Evolutionary conservation across 176 grass and related monocot genomes (phyloP), one percentile per base, ranked within the genome.

Genomic region (Zizania latifolia): DNA sequence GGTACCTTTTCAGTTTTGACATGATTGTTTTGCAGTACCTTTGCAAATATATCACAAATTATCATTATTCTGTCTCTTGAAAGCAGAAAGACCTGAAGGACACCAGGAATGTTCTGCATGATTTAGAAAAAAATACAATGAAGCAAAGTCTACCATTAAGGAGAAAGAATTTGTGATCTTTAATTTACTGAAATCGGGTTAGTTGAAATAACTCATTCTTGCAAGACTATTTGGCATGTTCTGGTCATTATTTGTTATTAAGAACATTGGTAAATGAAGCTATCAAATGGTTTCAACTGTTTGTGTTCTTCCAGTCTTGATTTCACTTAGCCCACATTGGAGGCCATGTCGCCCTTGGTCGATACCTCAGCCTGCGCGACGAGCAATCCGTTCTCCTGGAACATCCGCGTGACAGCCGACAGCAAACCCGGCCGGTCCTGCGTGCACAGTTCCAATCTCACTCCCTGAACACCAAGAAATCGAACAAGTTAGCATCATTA

Each of bases 111-210:
- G 72, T 85, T 81, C 74, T 99, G 59, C 72, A 86, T 68, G 96
- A 95, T 78, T 65, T 99, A 70, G 89, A 99, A 95, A 94, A 87
- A 94, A 93, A 90, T 99, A 99, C 74, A 88, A 76, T 72, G 84
- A 99, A 83, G 92, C 92, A 78, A 90, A 90, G 62, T 80, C 78
- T 80, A 99, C 83, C 26, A 99, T 99, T 88, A 99, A 95, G 87
- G 96, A 95, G 78, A 99, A 99, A 58, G 96, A 99, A 78, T 92
- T 88, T 88, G 82, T 85, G 31, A 99, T 99, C 78, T 90, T 67
- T 69, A 99, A 95, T 82, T 89, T 99, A 80, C 87, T 95, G 46
- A 94, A 86, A 75, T 99, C 96, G 85, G 96, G 96, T 99, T 72
- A 62, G 58, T 78, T 33, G 15, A 64, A 62, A 35, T 64, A 29